Percentiles rank a stretch among this genome's conserved stretches.
phyloP scores from a whole-genome alignment of 768 basidiomycete species.

The Leccinellum albellum region DNA sequence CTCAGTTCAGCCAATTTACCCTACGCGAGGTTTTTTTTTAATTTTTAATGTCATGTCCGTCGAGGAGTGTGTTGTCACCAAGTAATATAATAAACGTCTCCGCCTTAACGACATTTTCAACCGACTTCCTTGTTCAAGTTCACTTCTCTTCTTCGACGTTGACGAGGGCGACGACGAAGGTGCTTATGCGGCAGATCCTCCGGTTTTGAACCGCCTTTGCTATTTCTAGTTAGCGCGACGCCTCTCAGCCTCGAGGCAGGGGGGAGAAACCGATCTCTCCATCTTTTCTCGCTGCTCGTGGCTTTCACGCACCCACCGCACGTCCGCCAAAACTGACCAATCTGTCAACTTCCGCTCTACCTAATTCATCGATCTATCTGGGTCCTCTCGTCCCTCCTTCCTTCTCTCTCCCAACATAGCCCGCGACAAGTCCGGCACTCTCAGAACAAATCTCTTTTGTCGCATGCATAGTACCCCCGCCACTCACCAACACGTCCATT shows the following conservation, averaged over 20 bases:
- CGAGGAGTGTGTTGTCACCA: background rate
- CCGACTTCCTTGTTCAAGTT: constrained; percentile 15
- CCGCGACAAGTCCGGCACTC: constrained; percentile 25
- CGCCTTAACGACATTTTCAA: constrained; percentile 20
- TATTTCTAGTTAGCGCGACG: constrained; percentile 19
- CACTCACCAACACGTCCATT: constrained; percentile 32
- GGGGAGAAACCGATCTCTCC: constrained; percentile 17
- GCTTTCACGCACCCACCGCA: constrained; percentile 34
- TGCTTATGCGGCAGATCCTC: constrained; percentile 5
- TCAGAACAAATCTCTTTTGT: constrained; percentile 20
- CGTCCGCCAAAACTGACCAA: constrained; percentile 29
- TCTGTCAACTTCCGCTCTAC: constrained; percentile 27
- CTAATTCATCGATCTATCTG: constrained; percentile 29
- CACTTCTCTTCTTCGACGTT: constrained; percentile 3
- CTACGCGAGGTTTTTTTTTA: background rate
- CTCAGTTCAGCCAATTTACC: constrained; percentile 9
- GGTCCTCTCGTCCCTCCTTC: constrained; percentile 26
- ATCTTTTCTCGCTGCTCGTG: constrained; percentile 33
- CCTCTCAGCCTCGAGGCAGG: constrained; percentile 30
- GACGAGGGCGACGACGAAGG: background rate
- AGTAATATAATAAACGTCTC: constrained; percentile 14
- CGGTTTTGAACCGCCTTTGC: constrained; percentile 12
- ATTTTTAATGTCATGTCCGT: no score
- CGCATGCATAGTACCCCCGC: constrained; percentile 45
- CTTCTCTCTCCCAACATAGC: constrained; percentile 22